Percentiles rank a stretch among this genome's conserved stretches.
Evolutionary conservation across 352 stramenopile genomes (phyloP).

Genomic region (Globisporangium emineosum): DNA sequence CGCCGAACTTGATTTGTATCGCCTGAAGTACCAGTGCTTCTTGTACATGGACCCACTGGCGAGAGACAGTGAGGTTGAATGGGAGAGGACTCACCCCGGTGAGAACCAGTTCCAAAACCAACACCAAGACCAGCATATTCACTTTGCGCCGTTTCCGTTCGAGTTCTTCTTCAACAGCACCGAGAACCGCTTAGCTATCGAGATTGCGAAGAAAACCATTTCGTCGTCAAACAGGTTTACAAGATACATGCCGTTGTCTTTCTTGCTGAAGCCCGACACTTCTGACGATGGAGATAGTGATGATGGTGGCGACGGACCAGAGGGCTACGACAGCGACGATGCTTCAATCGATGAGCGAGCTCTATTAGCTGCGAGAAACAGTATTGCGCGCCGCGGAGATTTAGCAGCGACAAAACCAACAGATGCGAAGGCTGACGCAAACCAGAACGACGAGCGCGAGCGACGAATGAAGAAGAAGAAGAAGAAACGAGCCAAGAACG

Average conservation of each 20-base stretch:
- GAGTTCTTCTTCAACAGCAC: conserved; percentile 69
- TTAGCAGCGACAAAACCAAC: conserved; percentile 12
- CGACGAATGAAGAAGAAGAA: conserved; percentile 52
- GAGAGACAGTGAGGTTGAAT: conserved; percentile 51
- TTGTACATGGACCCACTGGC: conserved; percentile 77
- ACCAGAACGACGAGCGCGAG: conserved; percentile 31
- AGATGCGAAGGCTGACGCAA: conserved; percentile 29
- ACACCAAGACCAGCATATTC: conserved; percentile 19
- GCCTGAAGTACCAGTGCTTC: conserved; percentile 79
- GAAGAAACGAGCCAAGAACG: conserved; percentile 60
- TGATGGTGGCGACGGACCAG: conserved; percentile 39
- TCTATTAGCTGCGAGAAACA: conserved; percentile 25
- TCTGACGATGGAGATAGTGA: conserved; percentile 69
- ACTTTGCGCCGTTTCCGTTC: conserved; percentile 64
- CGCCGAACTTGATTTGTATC: conserved; percentile 67
- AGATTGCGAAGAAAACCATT: conserved; percentile 73
- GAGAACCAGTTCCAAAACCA: conserved; percentile 23
- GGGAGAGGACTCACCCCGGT: conserved; percentile 26
- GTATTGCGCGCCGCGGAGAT: conserved; percentile 19
- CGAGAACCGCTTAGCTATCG: conserved; percentile 57
- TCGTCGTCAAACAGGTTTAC: conserved; percentile 81
- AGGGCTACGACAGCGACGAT: conserved; percentile 69
- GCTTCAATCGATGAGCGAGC: conserved; percentile 61
- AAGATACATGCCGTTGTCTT: conserved; percentile 75
- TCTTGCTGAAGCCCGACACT: conserved; percentile 71